phyloP scores from a whole-genome alignment of 2,329 filamentous ascomycete species.

The Fusarium sp. region DNA sequence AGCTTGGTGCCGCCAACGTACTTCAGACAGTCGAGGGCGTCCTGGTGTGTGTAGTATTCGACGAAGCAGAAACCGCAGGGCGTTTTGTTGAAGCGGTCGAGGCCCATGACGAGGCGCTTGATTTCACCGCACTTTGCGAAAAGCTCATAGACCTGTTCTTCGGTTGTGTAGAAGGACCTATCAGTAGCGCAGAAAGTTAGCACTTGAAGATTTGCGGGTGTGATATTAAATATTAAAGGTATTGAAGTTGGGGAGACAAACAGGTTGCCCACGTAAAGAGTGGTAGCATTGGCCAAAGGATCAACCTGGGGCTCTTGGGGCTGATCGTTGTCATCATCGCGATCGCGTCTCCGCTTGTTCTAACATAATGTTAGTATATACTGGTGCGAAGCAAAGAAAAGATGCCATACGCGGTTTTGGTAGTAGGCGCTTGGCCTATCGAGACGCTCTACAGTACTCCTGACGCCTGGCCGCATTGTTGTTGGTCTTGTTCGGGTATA shows the following conservation, averaged over 20 bases:
- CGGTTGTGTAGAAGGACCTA: constrained; percentile 97
- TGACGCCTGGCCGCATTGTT: constrained; percentile 60
- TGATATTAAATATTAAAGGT: neutral
- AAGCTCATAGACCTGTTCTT: constrained; percentile 98
- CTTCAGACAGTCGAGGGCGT: constrained; percentile 98
- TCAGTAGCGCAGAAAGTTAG: constrained; percentile 34
- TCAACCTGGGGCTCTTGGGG: constrained; percentile 68
- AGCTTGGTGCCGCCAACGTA: constrained; percentile 98
- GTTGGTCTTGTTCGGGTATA: neutral
- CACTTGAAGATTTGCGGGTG: neutral
- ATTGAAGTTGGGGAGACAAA: constrained; percentile 55
- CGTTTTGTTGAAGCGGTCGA: constrained; percentile 97
- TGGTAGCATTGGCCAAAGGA: constrained; percentile 87
- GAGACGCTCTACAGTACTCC: constrained; percentile 87
- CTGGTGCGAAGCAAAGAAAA: neutral
- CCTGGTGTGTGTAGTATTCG: constrained; percentile 98
- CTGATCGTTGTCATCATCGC: constrained; percentile 64
- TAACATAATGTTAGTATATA: constrained; percentile 51
- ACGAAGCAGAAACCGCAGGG: constrained; percentile 99
- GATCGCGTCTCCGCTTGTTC: constrained; percentile 79
- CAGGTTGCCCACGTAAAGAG: constrained; percentile 97
- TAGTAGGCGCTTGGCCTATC: constrained; percentile 97
- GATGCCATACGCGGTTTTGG: constrained; percentile 75
- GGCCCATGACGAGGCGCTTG: constrained; percentile 96
- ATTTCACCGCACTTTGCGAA: constrained; percentile 98